Evolutionary conservation across 2,329 filamentous ascomycete genomes (phyloP), one percentile per base, ranked within the genome.

Genomic region (Sporothrix brunneoviolacea): DNA sequence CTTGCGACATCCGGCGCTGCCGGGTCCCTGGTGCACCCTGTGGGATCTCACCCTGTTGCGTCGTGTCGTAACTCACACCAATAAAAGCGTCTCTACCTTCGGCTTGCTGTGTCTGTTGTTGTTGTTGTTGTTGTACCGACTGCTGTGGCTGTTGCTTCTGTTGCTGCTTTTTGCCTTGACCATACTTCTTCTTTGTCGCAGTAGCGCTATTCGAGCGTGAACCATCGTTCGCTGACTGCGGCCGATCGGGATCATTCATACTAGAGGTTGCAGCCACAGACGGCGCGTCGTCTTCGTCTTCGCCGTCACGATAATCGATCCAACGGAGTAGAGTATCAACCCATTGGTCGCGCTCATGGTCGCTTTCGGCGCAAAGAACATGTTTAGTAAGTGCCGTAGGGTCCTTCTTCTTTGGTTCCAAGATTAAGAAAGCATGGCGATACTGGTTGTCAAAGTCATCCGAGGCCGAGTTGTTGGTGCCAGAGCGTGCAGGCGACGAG

Each of bases 331-430:
- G 73, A 19, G 88, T 85, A 51, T 94, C 87, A 2, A 98, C 91
- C 93, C 93, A 98, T 39, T 84, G 77, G 67, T 98, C 93, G 53
- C 93, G 83, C 70, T 98, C 93, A 53, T 76, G 77, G 60, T 98
- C 93, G 61, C 87, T 97, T 67, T 98, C 93, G 0, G 93, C 91
- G 65, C 93, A 98, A 16, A 98, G 74, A 1, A 98, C 91, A 65
- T 98, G 93, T 57, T 91, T 88, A 21, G 96, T 88, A 48, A 91
- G 78, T 58, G 86, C 90, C 19, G 77, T 83, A 0, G 90, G 90
- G 62, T 98, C 93, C 67, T 95, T 97, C 67, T 90, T 89, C 72
- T 98, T 98, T 1, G 91, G 91, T 63, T 98, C 93, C 47, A 97
- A 66, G 48, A 98, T 87, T 40, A 97, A 73, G 70, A 98, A 98